Evolutionary conservation across 805 yeast species (phyloP), one percentile per base, ranked within the genome.

Genomic region (Jamesozyma spencerorum): DNA sequence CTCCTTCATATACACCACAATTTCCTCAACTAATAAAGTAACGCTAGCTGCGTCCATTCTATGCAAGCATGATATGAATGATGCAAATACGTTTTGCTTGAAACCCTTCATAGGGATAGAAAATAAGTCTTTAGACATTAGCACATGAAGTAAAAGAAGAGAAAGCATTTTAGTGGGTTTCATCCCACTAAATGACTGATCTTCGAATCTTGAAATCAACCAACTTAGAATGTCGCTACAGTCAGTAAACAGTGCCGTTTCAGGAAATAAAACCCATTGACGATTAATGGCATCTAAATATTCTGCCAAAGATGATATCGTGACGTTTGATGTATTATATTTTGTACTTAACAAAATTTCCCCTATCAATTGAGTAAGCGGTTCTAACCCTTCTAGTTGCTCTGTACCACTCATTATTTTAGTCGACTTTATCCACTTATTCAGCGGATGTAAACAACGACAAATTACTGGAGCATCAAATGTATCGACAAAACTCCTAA

Each of bases 181-280:
- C 18, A 62, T 67, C 0, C 76, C 70, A 37, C 62, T 49, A 12
- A 77, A 56, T 36, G 72, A 55, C 2, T 56, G 50, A 26, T 66
- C 72, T 1, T 62, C 58, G 3, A 67, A 65, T 36, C 77, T 58
- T 14, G 57, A 49, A 2, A 63, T 31, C 7, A 76, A 44, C 69
- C 75, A 79, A 1, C 60, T 53, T 31, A 67, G 60, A 15, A 79
- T 65, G 47, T 77, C 82, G 29, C 50, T 51, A 34, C 69, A 67
- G 37, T 75, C 80, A 3, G 62, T 62, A 15, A 53, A 46, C 6
- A 72, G 50, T 2, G 51, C 52, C 1, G 47, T 52, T 7, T 55
- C 49, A 0, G 36, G 27, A 4, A 38, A 41, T 1, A 37, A 29
- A 1, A 63, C 33, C 65, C 75, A 63, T 0, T 47, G 36, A 1